Evolutionary conservation across 2,329 filamentous ascomycete genomes (phyloP).

Genomic region (Fusarium papillatum): DNA sequence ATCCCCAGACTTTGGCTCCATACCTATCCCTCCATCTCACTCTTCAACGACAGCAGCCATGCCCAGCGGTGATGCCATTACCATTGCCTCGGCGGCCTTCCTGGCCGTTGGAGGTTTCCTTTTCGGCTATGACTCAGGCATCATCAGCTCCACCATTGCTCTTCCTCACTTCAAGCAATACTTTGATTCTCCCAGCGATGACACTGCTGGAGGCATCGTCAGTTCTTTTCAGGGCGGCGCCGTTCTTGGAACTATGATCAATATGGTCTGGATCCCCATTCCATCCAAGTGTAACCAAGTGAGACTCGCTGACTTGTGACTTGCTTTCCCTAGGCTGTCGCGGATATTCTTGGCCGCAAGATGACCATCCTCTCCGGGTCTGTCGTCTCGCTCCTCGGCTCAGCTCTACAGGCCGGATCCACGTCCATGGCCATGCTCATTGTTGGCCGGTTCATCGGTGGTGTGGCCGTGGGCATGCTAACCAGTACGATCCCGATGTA

Average conservation of each 20-base stretch:
- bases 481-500: slow-evolving; percentile 62
- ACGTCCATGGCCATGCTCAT: slow-evolving; percentile 57
- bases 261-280: slow-evolving; percentile 34
- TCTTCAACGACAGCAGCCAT: slow-evolving; percentile 7
- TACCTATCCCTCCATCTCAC: neutral
- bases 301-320: neutral
- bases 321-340: slow-evolving; percentile 34
- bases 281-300: neutral
- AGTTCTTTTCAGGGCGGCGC: slow-evolving; percentile 45
- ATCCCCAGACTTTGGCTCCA: slow-evolving; percentile 2
- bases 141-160: slow-evolving; percentile 53
- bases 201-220: slow-evolving; percentile 42
- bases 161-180: slow-evolving; percentile 53
- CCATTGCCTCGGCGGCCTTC: slow-evolving; percentile 42
- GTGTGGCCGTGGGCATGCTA: slow-evolving; percentile 62
- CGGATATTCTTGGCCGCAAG: slow-evolving; percentile 47
- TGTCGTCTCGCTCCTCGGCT: slow-evolving; percentile 46
- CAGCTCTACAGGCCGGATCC: slow-evolving; percentile 49
- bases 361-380: slow-evolving; percentile 47
- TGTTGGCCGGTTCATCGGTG: slow-evolving; percentile 63
- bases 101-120: slow-evolving; percentile 45
- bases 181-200: slow-evolving; percentile 53
- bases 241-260: slow-evolving; percentile 44
- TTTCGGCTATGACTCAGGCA: slow-evolving; percentile 63
- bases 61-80: slow-evolving; percentile 25